Evolutionary conservation across 1,139 yeast species (phyloP).

Genomic region (Diutina siamensis): DNA sequence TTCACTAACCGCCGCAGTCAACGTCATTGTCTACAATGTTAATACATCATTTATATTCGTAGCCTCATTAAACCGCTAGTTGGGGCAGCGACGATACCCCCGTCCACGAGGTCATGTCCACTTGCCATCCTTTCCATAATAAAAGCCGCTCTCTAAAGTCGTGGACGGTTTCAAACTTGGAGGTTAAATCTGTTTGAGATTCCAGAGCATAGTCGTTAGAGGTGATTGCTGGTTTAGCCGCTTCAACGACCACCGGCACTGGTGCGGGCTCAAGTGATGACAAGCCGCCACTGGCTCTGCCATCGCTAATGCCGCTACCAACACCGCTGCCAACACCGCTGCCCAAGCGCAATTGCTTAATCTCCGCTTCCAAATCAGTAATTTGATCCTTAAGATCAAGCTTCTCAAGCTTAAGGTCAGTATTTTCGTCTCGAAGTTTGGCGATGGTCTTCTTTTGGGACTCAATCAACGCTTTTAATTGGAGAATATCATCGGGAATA

Average conservation of each 20-base stretch:
- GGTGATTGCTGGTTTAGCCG: slow-evolving; percentile 27
- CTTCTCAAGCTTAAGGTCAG: slow-evolving; percentile 25
- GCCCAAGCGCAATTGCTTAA: neutral
- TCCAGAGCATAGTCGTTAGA: slow-evolving; percentile 24
- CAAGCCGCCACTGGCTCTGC: neutral
- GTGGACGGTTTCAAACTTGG: neutral
- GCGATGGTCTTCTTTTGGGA: slow-evolving; percentile 26
- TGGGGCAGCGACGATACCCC: slow-evolving; percentile 16
- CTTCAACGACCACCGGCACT: slow-evolving; percentile 9
- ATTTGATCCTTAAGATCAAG: slow-evolving; percentile 10
- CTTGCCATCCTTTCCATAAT: slow-evolving; percentile 78
- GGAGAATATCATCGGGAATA: slow-evolving; percentile 8
- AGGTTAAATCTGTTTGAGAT: slow-evolving; percentile 12
- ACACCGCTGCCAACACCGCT: no score
- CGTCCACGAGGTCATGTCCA: slow-evolving; percentile 78
- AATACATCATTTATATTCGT: neutral
- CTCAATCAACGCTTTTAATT: slow-evolving; percentile 12
- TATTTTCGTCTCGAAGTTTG: slow-evolving; percentile 31
- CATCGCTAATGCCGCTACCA: neutral
- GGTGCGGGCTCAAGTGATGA: slow-evolving; percentile 7
- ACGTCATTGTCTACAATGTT: neutral
- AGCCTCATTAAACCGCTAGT: slow-evolving; percentile 12
- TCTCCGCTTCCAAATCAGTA: slow-evolving; percentile 8
- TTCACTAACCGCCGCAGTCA: neutral
- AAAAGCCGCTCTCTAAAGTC: slow-evolving; percentile 31